These are phyloP conservation scores for Aspergillus asperescens DNA, from an alignment of 495 filamentous ascomycete species.

Conservation along the genomic window DNA sequence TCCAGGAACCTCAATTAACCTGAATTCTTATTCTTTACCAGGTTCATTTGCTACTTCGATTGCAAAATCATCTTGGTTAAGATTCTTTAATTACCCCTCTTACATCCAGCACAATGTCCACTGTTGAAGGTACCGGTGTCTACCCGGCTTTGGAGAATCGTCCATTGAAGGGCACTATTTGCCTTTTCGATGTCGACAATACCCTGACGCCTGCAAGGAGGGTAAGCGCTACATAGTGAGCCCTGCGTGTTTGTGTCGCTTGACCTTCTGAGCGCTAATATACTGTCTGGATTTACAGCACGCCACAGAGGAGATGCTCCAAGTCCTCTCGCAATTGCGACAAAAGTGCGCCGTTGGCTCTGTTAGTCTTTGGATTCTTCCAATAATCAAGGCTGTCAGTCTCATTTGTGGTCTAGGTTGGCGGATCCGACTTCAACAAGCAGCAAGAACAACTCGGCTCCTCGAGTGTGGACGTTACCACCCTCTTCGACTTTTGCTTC, in stretches of 20 bases:
- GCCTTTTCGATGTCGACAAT: conserved; percentile 88
- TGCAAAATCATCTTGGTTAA: conserved; percentile 1
- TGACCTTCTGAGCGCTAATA: neutral
- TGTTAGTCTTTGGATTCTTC: conserved; percentile 39
- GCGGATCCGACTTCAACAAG: conserved; percentile 81
- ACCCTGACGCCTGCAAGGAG: conserved; percentile 75
- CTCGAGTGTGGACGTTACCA: conserved; percentile 55
- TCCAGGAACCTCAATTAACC: neutral
- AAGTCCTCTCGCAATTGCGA: conserved; percentile 70
- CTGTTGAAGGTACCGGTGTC: conserved; percentile 41
- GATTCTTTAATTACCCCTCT: neutral
- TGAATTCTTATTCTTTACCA: conserved; percentile 16
- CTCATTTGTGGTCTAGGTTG: conserved; percentile 43
- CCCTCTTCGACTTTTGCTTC: conserved; percentile 95
- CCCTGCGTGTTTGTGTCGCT: neutral
- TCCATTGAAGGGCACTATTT: conserved; percentile 82
- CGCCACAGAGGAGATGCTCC: conserved; percentile 74
- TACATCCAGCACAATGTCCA: conserved; percentile 28
- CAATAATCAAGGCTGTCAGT: neutral
- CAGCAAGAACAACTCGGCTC: conserved; percentile 93
- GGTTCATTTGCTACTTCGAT: conserved; percentile 6
- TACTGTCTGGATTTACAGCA: conserved; percentile 31
- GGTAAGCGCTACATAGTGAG: conserved; percentile 40
- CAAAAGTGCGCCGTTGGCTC: conserved; percentile 88
- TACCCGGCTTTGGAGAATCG: conserved; percentile 76